These are phyloP conservation scores for Sarocladiaceae sp. DNA, from an alignment of 2,329 filamentous ascomycete genomes.

Conservation along the genomic window DNA sequence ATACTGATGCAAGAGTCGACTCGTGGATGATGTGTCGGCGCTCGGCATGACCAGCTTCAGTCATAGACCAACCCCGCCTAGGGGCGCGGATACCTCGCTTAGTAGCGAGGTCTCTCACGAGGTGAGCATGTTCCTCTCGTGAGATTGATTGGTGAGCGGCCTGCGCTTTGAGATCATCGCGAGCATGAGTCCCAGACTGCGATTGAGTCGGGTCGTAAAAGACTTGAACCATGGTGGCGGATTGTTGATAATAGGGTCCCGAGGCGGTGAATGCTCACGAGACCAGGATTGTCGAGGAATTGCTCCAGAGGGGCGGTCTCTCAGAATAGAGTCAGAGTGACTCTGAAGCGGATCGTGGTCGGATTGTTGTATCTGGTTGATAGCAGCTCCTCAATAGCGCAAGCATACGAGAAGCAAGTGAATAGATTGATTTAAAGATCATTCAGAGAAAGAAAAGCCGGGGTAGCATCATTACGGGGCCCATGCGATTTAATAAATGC, in stretches of 20 bases:
- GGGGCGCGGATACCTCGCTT: slow-evolving; percentile 35
- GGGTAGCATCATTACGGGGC: slow-evolving; percentile 6
- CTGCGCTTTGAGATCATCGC: slow-evolving; percentile 9
- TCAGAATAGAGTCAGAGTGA: background rate
- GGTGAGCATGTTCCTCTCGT: slow-evolving; percentile 37
- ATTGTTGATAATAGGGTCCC: background rate
- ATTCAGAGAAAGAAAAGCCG: background rate
- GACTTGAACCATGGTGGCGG: slow-evolving; percentile 27
- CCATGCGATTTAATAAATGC: slow-evolving; percentile 6
- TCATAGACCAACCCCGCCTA: slow-evolving; percentile 42
- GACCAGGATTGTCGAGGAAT: background rate
- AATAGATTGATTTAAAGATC: background rate
- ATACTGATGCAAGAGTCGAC: slow-evolving; percentile 23
- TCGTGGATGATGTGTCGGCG: slow-evolving; percentile 7
- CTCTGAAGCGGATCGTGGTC: background rate
- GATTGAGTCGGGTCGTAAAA: slow-evolving; percentile 19
- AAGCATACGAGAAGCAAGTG: slow-evolving; percentile 26
- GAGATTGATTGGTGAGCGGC: slow-evolving; percentile 15
- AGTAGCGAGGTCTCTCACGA: slow-evolving; percentile 32
- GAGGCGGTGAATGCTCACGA: slow-evolving; percentile 10
- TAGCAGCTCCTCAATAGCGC: slow-evolving; percentile 34
- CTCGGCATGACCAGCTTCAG: slow-evolving; percentile 17
- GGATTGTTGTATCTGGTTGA: background rate
- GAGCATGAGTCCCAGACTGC: slow-evolving; percentile 13
- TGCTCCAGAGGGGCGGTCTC: background rate